Evolutionary conservation across 78 protist genomes (phyloP), one percentile per base, ranked within the genome.

Genomic region (Blattamonas nauphoetae): DNA sequence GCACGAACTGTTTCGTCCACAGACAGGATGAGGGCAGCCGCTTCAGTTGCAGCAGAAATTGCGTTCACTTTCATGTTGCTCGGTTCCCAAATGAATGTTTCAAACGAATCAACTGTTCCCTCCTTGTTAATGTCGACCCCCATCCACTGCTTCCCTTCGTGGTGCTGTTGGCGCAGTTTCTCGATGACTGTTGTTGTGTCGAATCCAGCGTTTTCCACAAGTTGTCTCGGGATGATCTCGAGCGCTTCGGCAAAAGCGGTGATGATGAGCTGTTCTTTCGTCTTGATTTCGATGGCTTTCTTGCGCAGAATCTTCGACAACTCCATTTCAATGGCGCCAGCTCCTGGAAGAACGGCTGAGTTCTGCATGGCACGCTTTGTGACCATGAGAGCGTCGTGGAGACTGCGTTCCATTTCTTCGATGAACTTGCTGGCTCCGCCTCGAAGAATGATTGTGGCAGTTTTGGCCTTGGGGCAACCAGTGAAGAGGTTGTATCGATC

Each of bases 271-370:
- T 97, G 99, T 83, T 85, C 90, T 95, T 97, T 97, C 81, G 98
- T 98, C 42, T 64, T 64, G 90, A 97, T 91, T 29, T 87, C 44
- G 41, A 92, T 85, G 5, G 98, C 63, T 78, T 90, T 29, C 29
- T 95, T 98, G 42, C 96, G 90, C 45, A 98, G 87, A 89, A 38
- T 82, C 55, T 89, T 91, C 82, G 93, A 81, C 41, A 97, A 42
- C 86, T 95, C 99, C 98, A 96, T 96, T 87, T 98, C 99, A 89
- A 96, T 94, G 35, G 99, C 99, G 29, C 99, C 99, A 64, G 98
- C 99, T 32, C 99, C 99, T 2, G 99, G 94, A 33, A 92, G 90
- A 11, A 97, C 95, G 0, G 90, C n/a, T 3, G 90, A 29, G 89
- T 92, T 91, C 92, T 95, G 91, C 46, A 94, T 45, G 36, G 99